Evolutionary conservation across 805 yeast species (phyloP).

Genomic region (Sugiyamaella boreocaroliniensis): DNA sequence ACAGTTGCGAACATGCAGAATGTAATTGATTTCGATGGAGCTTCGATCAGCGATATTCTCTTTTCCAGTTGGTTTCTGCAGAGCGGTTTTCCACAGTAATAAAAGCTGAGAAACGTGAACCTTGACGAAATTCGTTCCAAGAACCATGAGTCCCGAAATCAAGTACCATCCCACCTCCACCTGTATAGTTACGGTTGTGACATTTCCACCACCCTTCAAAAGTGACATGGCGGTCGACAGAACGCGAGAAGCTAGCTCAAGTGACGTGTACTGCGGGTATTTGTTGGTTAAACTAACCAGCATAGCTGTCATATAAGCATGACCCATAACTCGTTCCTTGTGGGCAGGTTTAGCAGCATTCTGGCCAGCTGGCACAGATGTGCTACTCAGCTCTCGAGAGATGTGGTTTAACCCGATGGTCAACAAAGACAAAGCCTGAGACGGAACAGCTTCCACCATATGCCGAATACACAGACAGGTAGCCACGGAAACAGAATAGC

Average conservation of each 20-base stretch:
- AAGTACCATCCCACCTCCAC: slow-evolving; percentile 54
- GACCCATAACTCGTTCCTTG: slow-evolving; percentile 20
- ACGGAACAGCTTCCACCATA: slow-evolving; percentile 20
- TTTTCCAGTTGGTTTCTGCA: slow-evolving; percentile 39
- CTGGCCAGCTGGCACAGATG: slow-evolving; percentile 7
- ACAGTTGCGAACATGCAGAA: slow-evolving; percentile 47
- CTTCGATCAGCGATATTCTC: slow-evolving; percentile 35
- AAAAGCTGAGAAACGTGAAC: slow-evolving; percentile 55
- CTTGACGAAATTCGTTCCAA: slow-evolving; percentile 47
- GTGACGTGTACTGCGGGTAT: slow-evolving; percentile 37
- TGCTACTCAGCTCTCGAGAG: slow-evolving; percentile 17
- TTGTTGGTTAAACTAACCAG: slow-evolving; percentile 23
- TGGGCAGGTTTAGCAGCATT: slow-evolving; percentile 14
- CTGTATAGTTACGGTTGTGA: slow-evolving; percentile 31
- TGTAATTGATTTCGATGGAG: slow-evolving; percentile 32
- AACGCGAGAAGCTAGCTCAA: slow-evolving; percentile 39
- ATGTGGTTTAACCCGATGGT: slow-evolving; percentile 17
- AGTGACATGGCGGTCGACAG: slow-evolving; percentile 41
- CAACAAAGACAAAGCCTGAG: slow-evolving; percentile 19
- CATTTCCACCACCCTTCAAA: slow-evolving; percentile 31
- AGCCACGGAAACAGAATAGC: slow-evolving; percentile 14
- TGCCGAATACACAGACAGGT: slow-evolving; percentile 13
- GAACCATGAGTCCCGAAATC: slow-evolving; percentile 56
- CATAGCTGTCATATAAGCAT: slow-evolving; percentile 25
- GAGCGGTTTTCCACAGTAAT: slow-evolving; percentile 54